Evolutionary conservation across 116 monocot species (phyloP), one percentile per base, ranked within the genome.

Genomic region (Cymodocea nodosa): DNA sequence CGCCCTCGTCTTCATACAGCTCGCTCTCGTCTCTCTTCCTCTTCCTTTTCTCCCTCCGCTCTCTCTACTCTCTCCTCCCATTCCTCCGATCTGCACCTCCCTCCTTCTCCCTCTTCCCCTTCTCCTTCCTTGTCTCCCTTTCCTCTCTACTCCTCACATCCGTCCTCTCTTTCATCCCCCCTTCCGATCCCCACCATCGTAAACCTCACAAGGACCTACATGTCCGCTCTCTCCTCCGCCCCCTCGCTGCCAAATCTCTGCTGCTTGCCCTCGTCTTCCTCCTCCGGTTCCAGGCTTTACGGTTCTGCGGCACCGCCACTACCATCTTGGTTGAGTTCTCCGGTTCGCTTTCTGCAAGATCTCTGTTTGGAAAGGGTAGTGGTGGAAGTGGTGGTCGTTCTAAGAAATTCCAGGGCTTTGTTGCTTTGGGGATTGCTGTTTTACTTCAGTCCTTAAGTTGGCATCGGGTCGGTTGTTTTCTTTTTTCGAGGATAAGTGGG

Each of bases 271-370:
- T 80, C 64, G 59, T 73, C 69, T 70, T 95, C 74, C 85, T 95
- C 71, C 82, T 90, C 76, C 82, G 83, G 63, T 83, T 87, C 75
- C 83, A 79, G 23, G 48, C 79, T 22, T 81, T 90, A 62, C 82
- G 74, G 52, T 77, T 72, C 74, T 87, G 85, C 75, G 70, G 74
- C 23, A 71, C 90, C 23, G 85, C 90, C 44, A 81, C 90, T 52
- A 63, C 87, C 67, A 83, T 87, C 54, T 74, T 90, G 20, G 81
- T 77, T 35, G 89, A 86, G 24, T 71, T 86, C 64, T 72, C 81
- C 51, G 89, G 86, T 48, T 54, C 82, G 37, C 76, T 86, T 16
- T 58, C 74, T 59, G 86, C 86, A 9, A 52, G 51, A 60, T 79
- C 85, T 51, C 39, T 87, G 44, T 79, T 71, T 52, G 58, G 37